phyloP scores from a whole-genome alignment of 2,329 filamentous ascomycete species.

The Aspergillus sp. region DNA sequence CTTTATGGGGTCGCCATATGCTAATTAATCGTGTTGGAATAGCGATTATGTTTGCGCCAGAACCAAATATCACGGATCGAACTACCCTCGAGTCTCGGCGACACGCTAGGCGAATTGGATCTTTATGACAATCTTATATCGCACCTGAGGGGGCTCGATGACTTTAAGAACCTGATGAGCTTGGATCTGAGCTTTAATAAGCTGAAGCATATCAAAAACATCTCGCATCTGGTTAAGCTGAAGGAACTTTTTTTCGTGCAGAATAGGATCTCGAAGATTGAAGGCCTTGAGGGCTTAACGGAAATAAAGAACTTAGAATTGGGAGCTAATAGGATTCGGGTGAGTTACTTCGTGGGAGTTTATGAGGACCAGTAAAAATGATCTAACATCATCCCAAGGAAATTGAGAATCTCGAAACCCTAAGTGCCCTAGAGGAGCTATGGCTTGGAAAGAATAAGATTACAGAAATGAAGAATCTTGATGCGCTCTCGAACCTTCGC shows the following conservation, averaged over 20 bases:
- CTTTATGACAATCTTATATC: constrained; percentile 95
- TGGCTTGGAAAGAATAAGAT: constrained; percentile 99
- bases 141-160: constrained; percentile 80
- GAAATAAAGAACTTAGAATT: constrained; percentile 83
- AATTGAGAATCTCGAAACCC: constrained; percentile 77
- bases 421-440: constrained; percentile 78
- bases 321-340: constrained; percentile 84
- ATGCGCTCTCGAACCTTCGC: constrained; percentile 73
- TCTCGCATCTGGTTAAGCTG: constrained; percentile 74
- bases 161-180: constrained; percentile 70
- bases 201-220: constrained; percentile 94
- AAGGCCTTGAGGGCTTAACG: constrained; percentile 73
- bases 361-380: neutral
- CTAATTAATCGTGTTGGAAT: neutral
- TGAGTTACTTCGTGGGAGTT: constrained; percentile 25
- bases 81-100: constrained; percentile 65
- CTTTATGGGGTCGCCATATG: neutral
- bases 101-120: constrained; percentile 78
- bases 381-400: constrained; percentile 48
- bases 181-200: constrained; percentile 98
- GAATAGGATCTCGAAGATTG: constrained; percentile 88
- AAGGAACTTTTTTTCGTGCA: constrained; percentile 89
- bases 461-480: constrained; percentile 73
- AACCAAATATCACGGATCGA: constrained; percentile 83
- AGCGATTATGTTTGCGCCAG: constrained; percentile 84